Conservation (phyloP, 495 filamentous ascomycete species). For the Staphylotrichum tortipilum region DNA sequence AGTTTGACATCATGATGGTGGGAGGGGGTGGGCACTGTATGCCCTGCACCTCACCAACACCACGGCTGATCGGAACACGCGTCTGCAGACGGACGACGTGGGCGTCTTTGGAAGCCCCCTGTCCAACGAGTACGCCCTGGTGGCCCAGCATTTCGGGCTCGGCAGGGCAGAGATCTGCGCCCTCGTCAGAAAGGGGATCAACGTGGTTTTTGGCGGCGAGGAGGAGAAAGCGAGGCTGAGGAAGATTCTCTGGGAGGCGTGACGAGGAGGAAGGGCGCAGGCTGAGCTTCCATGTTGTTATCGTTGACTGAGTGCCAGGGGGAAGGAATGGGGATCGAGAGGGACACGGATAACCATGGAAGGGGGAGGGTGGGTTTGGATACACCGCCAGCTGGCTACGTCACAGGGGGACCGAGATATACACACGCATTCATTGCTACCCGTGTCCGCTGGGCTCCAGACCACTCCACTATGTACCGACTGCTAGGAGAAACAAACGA, state of each 20-base stretch:
- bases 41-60: too few species aligned
- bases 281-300: too few species aligned
- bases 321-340: too few species aligned
- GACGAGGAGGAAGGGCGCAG: background rate
- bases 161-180: constrained; percentile 44
- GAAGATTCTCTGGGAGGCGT: constrained; percentile 36
- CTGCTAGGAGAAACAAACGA: constrained; percentile 7
- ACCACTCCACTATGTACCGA: background rate
- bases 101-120: constrained; percentile 71
- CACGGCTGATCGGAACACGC: too few species aligned
- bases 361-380: too few species aligned
- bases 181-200: constrained; percentile 48
- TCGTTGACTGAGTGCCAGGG: too few species aligned
- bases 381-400: too few species aligned
- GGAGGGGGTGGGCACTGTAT: too few species aligned
- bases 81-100: constrained; percentile 78
- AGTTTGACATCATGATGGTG: background rate
- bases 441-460: background rate
- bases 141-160: constrained; percentile 61
- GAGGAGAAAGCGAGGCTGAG: constrained; percentile 51
- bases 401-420: too few species aligned
- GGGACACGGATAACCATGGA: too few species aligned
- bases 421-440: background rate
- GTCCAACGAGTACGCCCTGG: constrained; percentile 72
- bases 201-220: constrained; percentile 57